These are phyloP conservation scores for Tetrapisispora fleetii DNA, from an alignment of 805 yeast species.

Conservation along the genomic window DNA sequence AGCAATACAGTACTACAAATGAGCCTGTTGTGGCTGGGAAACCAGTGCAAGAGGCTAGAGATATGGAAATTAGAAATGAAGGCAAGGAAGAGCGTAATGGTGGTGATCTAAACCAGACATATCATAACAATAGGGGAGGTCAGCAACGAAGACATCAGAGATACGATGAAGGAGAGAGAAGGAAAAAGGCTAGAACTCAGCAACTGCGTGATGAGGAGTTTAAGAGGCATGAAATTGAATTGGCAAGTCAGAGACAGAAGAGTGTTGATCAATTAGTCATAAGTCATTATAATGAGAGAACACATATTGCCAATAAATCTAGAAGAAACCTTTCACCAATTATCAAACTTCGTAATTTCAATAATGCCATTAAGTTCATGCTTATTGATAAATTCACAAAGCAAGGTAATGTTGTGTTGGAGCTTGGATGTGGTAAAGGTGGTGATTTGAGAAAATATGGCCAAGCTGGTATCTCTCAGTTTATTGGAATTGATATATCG, in stretches of 20 bases:
- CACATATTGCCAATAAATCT: constrained; percentile 52
- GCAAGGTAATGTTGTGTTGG: constrained; percentile 53
- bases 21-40: not conserved
- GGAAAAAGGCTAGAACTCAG: constrained; percentile 26
- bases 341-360: constrained; percentile 76
- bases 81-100: not conserved
- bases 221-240: constrained; percentile 27
- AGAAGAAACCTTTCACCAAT: constrained; percentile 72
- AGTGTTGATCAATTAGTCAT: constrained; percentile 60
- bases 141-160: constrained; percentile 15
- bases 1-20: constrained; percentile 12
- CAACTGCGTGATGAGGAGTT: constrained; percentile 27
- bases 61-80: not conserved
- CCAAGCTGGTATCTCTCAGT: constrained; percentile 59
- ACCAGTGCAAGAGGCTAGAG: not conserved
- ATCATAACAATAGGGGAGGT: not conserved
- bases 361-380: constrained; percentile 84
- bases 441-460: constrained; percentile 92
- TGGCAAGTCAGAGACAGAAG: constrained; percentile 30
- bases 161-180: constrained; percentile 26
- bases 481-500: constrained; percentile 86
- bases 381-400: constrained; percentile 60
- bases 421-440: constrained; percentile 95
- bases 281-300: constrained; percentile 77
- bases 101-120: not conserved